Percentiles rank a stretch among this genome's conserved stretches.
Evolutionary conservation across 768 basidiomycete genomes (phyloP).

Genomic region (Amanita polypyramis): DNA sequence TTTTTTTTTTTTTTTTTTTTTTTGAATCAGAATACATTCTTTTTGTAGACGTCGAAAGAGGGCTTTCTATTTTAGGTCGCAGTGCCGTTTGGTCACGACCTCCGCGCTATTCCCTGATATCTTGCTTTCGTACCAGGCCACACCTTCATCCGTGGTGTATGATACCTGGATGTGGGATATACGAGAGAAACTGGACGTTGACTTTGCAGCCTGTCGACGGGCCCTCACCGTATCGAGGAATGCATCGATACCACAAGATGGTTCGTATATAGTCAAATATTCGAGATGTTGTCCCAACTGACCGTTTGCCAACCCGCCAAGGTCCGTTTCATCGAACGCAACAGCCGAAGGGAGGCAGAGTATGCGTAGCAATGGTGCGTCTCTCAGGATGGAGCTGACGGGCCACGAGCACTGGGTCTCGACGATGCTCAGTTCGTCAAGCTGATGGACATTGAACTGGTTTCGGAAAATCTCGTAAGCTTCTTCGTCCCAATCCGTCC

Average conservation of each 20-base stretch:
- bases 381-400: not conserved
- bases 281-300: not conserved
- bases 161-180: not conserved
- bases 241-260: not conserved
- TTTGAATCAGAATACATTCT: no score
- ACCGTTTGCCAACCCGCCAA: not conserved
- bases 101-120: no score
- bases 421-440: not conserved
- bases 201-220: not conserved
- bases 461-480: not conserved
- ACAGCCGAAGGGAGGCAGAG: not conserved
- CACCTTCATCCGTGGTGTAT: no score
- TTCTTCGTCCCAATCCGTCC: not conserved
- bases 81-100: no score
- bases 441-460: not conserved
- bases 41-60: no score
- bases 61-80: no score
- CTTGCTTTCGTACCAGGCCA: no score
- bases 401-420: not conserved
- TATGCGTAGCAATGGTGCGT: not conserved
- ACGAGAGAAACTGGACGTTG: not conserved
- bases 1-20: no score
- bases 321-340: not conserved
- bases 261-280: not conserved
- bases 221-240: not conserved